Conservation (phyloP, 1,139 yeast genomes). For the Debaryomyces subglobosus region DNA sequence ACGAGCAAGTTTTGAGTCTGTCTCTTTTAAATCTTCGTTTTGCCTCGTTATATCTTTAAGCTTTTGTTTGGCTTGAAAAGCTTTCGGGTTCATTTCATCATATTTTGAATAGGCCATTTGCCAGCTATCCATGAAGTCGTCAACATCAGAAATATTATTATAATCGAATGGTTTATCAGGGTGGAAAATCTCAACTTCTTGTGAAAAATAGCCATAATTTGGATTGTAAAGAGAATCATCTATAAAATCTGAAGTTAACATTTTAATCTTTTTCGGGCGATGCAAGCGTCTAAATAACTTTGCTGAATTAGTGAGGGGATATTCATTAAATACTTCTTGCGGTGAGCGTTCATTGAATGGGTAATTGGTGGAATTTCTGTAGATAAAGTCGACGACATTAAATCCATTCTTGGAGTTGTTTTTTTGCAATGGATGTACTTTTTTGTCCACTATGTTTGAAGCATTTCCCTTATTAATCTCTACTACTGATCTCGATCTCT, state of each 20-base stretch:
- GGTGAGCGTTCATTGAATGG: slow-evolving; percentile 45
- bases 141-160: slow-evolving; percentile 59
- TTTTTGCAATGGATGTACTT: slow-evolving; percentile 36
- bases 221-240: slow-evolving; percentile 87
- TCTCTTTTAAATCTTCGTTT: slow-evolving; percentile 18
- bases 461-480: slow-evolving; percentile 4
- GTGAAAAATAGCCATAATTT: slow-evolving; percentile 76
- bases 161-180: slow-evolving; percentile 65
- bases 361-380: slow-evolving; percentile 47
- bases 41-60: slow-evolving; percentile 19
- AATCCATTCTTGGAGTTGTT: slow-evolving; percentile 18
- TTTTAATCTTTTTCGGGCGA: slow-evolving; percentile 66
- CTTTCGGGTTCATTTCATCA: slow-evolving; percentile 33
- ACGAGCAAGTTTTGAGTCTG: slow-evolving; percentile 33
- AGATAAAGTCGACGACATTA: slow-evolving; percentile 42
- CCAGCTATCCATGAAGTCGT: slow-evolving; percentile 75
- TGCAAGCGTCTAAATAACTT: slow-evolving; percentile 46
- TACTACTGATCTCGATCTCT: slow-evolving; percentile 20
- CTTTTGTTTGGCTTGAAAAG: slow-evolving; percentile 17
- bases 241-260: slow-evolving; percentile 77
- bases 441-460: neutral
- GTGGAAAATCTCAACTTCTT: slow-evolving; percentile 77
- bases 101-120: slow-evolving; percentile 63
- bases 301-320: slow-evolving; percentile 45
- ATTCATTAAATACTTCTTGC: slow-evolving; percentile 43